phyloP scores from a whole-genome alignment of 1,284 basidiomycete species.

The Flammula alnicola region DNA sequence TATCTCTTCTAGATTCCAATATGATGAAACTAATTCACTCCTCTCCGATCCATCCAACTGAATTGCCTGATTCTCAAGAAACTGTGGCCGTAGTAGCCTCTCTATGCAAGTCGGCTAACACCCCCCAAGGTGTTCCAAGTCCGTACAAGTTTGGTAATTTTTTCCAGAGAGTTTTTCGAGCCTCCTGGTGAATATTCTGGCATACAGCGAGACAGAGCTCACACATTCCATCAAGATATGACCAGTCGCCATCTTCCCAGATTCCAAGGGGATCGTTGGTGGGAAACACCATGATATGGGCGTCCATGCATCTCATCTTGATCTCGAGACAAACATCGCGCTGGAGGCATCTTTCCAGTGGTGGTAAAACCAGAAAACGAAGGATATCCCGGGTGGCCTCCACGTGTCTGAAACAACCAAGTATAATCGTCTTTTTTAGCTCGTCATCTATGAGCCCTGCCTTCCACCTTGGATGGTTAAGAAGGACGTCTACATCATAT shows the following conservation, averaged over 20 bases:
- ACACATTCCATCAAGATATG: conserved; percentile 16
- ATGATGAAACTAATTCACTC: too few relatives aligned
- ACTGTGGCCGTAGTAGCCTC: too few relatives aligned
- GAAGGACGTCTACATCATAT: conserved; percentile 12
- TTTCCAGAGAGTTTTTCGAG: conserved; percentile 8
- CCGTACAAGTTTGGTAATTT: conserved; percentile 15
- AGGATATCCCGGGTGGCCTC: conserved; percentile 10
- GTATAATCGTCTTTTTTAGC: conserved; percentile 10
- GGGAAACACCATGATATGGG: conserved; percentile 3
- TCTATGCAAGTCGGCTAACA: conserved; percentile 1
- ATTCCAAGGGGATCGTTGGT: conserved; percentile 5
- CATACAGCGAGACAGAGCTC: conserved; percentile 3
- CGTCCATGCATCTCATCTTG: not conserved
- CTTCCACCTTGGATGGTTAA: conserved; percentile 7
- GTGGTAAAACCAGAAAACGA: conserved; percentile 10
- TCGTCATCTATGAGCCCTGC: conserved; percentile 4
- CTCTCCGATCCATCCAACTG: too few relatives aligned
- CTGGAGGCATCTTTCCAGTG: not conserved
- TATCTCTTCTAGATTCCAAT: too few relatives aligned
- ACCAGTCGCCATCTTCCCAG: conserved; percentile 23
- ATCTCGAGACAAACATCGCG: not conserved
- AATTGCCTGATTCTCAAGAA: too few relatives aligned
- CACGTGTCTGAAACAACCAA: conserved; percentile 14
- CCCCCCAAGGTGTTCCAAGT: conserved; percentile 14
- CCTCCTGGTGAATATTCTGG: conserved; percentile 1